Percentiles rank a stretch among this genome's conserved stretches.
These are phyloP conservation scores for Scleromitrula shiraiana DNA, from an alignment of 2,329 filamentous ascomycete species.

Conservation along the genomic window DNA sequence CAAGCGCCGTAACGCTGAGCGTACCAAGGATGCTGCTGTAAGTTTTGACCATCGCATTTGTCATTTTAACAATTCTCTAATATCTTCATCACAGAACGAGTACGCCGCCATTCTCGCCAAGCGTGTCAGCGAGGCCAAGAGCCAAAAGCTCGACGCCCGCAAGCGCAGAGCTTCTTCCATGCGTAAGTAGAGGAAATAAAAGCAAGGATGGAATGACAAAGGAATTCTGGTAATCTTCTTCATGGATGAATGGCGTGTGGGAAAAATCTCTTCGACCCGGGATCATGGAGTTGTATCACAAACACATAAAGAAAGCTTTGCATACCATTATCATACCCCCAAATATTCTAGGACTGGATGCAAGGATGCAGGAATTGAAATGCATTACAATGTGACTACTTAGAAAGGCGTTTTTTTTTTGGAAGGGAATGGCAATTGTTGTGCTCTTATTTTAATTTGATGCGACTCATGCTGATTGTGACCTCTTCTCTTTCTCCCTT, in stretches of 20 bases:
- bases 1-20: conserved; percentile 96
- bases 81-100: conserved; percentile 60
- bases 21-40: conserved; percentile 98
- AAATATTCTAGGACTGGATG: conserved; percentile 3
- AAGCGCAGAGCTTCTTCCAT: conserved; percentile 97
- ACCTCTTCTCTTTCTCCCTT: too few species aligned
- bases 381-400: conserved; percentile 9
- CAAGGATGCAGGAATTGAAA: conserved; percentile 7
- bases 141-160: conserved; percentile 84
- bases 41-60: conserved; percentile 33
- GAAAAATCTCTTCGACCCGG: conserved; percentile 5
- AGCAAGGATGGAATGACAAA: background rate
- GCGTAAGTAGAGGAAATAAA: conserved; percentile 57
- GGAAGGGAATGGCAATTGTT: conserved; percentile 4
- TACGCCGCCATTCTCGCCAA: conserved; percentile 94
- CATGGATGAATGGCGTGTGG: conserved; percentile 5
- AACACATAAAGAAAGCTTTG: conserved; percentile 7
- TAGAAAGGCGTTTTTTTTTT: conserved; percentile 9
- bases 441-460: conserved; percentile 1
- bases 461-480: too few species aligned
- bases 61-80: background rate
- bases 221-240: conserved; percentile 3
- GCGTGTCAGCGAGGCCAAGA: conserved; percentile 94
- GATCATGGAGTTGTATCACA: conserved; percentile 6
- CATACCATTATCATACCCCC: too few species aligned